Evolutionary conservation across 2,329 filamentous ascomycete species (phyloP), one percentile per base, ranked within the genome.

Genomic region (Elsinoe batatas): DNA sequence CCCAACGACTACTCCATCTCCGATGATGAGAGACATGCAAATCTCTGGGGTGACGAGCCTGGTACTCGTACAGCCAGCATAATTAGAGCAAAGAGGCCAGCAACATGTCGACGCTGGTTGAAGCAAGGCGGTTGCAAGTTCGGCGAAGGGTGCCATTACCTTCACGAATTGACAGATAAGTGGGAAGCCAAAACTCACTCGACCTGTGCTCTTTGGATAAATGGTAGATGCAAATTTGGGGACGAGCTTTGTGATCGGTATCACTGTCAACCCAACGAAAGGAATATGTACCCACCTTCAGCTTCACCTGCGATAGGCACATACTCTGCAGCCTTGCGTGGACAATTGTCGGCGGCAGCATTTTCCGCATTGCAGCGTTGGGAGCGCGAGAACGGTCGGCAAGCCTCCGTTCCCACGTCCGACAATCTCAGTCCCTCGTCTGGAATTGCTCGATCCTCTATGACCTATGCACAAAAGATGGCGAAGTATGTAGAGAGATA

Each of bases 161-260:
- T 47, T 26, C 55, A 57, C 43, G 26, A 53, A 17, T 35, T 17
- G 11, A 30, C 13, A 51, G 57, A 42, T 12, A 43, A 47, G 32
- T 17, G 43, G 38, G 7, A 47, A 42, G 50, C 35, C 15, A 59
- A 43, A 33, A 56, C 58, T 13, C 42, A 53, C 3, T 38, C 30
- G 10, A 59, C 57, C 3, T 63, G 62, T 42, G 51, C 40, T 35
- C 57, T 46, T 11, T 63, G 60, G 61, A 38, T 37, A 2, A 37
- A 40, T 15, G 46, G 54, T 8, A 6, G 18, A 13, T 63, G 63
- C 57, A 56, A 33, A 7, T 60, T 44, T 8, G 20, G 56, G 10
- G 60, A 58, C 5, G 40, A 54, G 17, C 15, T 44, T 15, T 44
- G 40, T 10, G 40, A 44, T 5, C 13, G 37, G 8, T 40, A 18